Conservation (phyloP, 352 stramenopile genomes). For the Globisporangium middletonii region DNA sequence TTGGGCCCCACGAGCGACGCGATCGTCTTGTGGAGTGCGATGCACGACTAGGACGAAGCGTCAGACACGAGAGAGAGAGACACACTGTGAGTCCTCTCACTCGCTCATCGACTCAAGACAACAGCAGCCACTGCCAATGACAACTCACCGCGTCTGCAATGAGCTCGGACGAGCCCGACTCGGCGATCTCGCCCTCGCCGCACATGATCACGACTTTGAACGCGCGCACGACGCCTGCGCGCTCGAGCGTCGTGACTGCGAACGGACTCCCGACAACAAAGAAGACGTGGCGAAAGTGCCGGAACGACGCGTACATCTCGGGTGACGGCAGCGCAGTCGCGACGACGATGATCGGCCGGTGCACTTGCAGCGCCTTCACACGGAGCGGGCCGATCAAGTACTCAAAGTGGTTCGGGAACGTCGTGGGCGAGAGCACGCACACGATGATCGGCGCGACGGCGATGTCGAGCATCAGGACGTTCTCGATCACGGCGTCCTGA, state of each 20-base stretch:
- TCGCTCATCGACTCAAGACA: not conserved
- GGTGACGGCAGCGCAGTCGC: conserved; percentile 43
- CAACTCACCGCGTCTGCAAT: conserved; percentile 58
- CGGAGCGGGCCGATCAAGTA: conserved; percentile 73
- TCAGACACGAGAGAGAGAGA: conserved; percentile 2
- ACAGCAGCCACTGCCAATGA: not conserved
- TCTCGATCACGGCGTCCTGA: conserved; percentile 45
- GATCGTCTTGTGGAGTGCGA: conserved; percentile 84
- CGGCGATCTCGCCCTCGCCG: conserved; percentile 42
- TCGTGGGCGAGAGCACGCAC: conserved; percentile 45
- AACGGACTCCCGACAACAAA: conserved; percentile 71
- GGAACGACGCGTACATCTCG: conserved; percentile 60
- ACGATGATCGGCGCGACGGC: conserved; percentile 59
- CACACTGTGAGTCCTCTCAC: not conserved
- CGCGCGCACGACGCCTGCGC: conserved; percentile 58
- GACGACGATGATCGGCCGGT: conserved; percentile 70
- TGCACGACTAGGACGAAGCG: conserved; percentile 31
- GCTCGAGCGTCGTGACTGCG: conserved; percentile 40
- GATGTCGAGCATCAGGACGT: conserved; percentile 46
- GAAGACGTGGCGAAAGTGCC: conserved; percentile 64
- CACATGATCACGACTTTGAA: conserved; percentile 74
- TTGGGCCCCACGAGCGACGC: conserved; percentile 50
- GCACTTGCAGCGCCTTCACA: conserved; percentile 55
- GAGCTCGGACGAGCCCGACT: conserved; percentile 58
- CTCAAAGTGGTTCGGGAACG: conserved; percentile 71